phyloP scores from a whole-genome alignment of 257 asterid species.

The Solanum bulbocastanum region DNA sequence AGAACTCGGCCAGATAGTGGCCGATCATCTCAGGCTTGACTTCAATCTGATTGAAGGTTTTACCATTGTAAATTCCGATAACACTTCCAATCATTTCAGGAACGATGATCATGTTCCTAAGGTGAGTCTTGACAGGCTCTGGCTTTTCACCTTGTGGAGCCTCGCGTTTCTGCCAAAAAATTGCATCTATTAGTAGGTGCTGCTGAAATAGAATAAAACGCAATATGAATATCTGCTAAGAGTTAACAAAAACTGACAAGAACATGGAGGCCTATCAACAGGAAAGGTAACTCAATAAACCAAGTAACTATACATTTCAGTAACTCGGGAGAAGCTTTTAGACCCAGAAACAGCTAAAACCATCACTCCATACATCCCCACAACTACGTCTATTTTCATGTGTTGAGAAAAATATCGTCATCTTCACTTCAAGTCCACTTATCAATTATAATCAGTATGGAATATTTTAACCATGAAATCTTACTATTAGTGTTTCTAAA shows the following conservation, averaged over 20 bases:
- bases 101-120: constrained; percentile 69
- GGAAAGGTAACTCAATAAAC: background rate
- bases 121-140: constrained; percentile 61
- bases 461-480: background rate
- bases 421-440: background rate
- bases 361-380: background rate
- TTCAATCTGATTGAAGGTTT: constrained; percentile 73
- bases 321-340: background rate
- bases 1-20: constrained; percentile 79
- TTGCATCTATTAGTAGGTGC: background rate
- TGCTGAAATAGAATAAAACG: background rate
- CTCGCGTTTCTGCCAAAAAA: constrained; percentile 50
- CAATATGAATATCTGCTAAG: background rate
- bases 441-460: background rate
- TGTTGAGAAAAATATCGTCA: background rate
- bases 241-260: background rate
- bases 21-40: constrained; percentile 86
- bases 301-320: background rate
- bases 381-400: background rate
- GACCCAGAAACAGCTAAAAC: background rate
- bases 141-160: constrained; percentile 86
- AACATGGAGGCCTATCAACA: background rate
- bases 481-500: background rate
- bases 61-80: constrained; percentile 74
- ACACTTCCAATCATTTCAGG: constrained; percentile 96